phyloP scores from a whole-genome alignment of 495 filamentous ascomycete species.

The Parathielavia hyrcaniae region DNA sequence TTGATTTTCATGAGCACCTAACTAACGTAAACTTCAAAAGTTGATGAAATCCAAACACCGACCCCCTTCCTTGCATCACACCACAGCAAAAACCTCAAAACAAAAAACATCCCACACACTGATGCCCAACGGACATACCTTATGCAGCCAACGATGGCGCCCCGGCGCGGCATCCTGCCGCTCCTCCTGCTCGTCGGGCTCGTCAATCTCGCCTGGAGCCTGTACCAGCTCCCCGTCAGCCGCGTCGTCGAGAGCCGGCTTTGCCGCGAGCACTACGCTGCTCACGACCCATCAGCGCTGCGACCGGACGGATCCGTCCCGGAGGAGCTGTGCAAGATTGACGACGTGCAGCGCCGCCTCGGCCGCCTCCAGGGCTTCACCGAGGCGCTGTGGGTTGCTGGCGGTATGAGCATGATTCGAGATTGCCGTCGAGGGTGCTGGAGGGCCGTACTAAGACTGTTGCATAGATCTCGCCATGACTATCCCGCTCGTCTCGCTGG shows the following conservation, averaged over 20 bases:
- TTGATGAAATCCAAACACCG: too few species aligned
- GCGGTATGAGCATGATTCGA: constrained; percentile 29
- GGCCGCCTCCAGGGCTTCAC: constrained; percentile 41
- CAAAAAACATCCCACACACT: too few species aligned
- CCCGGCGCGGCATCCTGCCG: constrained; percentile 24
- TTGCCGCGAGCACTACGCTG: constrained; percentile 42
- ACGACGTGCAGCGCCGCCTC: constrained; percentile 40
- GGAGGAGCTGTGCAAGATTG: constrained; percentile 44
- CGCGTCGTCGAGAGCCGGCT: constrained; percentile 44
- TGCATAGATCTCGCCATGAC: constrained; percentile 41
- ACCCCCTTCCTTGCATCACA: too few species aligned
- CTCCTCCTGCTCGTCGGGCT: constrained; percentile 38
- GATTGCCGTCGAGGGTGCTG: not conserved
- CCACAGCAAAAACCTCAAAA: too few species aligned
- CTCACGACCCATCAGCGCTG: constrained; percentile 33
- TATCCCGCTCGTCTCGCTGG: constrained; percentile 39
- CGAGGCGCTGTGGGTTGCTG: constrained; percentile 42
- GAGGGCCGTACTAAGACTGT: constrained; percentile 1
- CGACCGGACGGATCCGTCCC: constrained; percentile 33
- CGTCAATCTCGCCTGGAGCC: constrained; percentile 39
- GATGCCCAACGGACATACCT: too few species aligned
- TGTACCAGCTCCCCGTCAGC: constrained; percentile 44
- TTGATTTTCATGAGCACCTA: too few species aligned
- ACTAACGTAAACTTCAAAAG: too few species aligned
- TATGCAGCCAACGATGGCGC: too few species aligned